Evolutionary conservation across 1,284 basidiomycete species (phyloP).

Genomic region (Leccinum solheimii): DNA sequence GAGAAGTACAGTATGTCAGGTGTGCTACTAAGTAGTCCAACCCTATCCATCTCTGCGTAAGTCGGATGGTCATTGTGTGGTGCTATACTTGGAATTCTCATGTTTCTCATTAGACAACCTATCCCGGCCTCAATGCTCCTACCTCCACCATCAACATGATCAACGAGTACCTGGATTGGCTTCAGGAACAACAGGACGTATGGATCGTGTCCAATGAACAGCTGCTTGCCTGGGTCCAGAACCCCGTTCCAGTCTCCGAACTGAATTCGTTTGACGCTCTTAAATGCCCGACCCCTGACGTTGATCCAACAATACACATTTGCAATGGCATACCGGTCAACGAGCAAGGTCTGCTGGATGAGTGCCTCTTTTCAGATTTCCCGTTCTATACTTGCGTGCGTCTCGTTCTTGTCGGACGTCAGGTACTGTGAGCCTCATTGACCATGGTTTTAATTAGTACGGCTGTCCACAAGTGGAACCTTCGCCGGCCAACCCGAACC

Average conservation of each 20-base stretch:
- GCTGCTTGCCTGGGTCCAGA: neutral
- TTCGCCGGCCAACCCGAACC: slow-evolving; percentile 62
- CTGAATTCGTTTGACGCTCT: neutral
- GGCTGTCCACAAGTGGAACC: slow-evolving; percentile 56
- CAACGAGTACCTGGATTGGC: slow-evolving; percentile 1
- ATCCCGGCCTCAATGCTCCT: neutral
- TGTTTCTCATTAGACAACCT: neutral
- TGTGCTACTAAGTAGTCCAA: too few relatives aligned
- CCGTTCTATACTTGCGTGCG: slow-evolving; percentile 1
- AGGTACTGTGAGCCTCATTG: neutral
- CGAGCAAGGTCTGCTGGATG: neutral
- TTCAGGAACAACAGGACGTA: slow-evolving; percentile 1
- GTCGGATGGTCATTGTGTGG: neutral
- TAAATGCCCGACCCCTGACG: neutral
- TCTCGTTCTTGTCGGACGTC: neutral
- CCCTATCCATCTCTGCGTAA: slow-evolving; percentile 2
- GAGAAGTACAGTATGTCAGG: too few relatives aligned
- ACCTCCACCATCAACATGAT: slow-evolving; percentile 1
- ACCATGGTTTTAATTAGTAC: neutral
- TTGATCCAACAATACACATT: neutral
- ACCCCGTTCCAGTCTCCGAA: neutral
- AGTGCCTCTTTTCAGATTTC: neutral
- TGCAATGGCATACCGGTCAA: neutral
- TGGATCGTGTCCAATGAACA: neutral
- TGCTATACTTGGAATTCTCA: neutral